Evolutionary conservation across 1,139 yeast species (phyloP).

Genomic region (Lodderomyces parapsilosis): DNA sequence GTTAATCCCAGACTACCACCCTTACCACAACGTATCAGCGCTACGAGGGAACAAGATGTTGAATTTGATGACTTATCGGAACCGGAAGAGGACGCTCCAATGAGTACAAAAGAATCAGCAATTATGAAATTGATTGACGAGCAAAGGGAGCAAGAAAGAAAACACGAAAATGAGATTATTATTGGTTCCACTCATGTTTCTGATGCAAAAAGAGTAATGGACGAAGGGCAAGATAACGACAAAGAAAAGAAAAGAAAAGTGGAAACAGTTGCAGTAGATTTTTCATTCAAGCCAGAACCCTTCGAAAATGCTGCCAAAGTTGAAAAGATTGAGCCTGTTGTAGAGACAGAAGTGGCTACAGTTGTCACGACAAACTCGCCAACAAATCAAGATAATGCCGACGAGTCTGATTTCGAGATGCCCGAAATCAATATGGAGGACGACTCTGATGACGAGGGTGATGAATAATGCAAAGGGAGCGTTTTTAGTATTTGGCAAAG

Average conservation of each 20-base stretch:
- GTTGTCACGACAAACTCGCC: neutral
- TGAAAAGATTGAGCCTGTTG: conserved; percentile 4
- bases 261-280: neutral
- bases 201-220: neutral
- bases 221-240: neutral
- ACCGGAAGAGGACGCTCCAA: conserved; percentile 14
- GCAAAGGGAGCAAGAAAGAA: neutral
- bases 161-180: too few relatives aligned
- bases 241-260: neutral
- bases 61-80: conserved; percentile 13
- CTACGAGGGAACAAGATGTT: conserved; percentile 14
- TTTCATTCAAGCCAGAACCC: neutral
- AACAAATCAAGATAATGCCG: conserved; percentile 14
- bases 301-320: neutral
- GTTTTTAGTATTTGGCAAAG: too few relatives aligned
- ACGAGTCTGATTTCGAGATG: conserved; percentile 55
- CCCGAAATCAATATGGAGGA: conserved; percentile 39
- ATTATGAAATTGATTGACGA: conserved; percentile 9
- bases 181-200: too few relatives aligned
- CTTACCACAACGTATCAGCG: conserved; percentile 36
- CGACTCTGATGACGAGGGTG: conserved; percentile 11
- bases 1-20: conserved; percentile 82
- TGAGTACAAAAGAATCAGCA: conserved; percentile 7
- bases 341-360: neutral
- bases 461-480: too few relatives aligned